A percentile compares a stretch with the other conserved stretches of the same genome.
phyloP scores from a whole-genome alignment of 768 basidiomycete genomes.

The Lactarius indigo region DNA sequence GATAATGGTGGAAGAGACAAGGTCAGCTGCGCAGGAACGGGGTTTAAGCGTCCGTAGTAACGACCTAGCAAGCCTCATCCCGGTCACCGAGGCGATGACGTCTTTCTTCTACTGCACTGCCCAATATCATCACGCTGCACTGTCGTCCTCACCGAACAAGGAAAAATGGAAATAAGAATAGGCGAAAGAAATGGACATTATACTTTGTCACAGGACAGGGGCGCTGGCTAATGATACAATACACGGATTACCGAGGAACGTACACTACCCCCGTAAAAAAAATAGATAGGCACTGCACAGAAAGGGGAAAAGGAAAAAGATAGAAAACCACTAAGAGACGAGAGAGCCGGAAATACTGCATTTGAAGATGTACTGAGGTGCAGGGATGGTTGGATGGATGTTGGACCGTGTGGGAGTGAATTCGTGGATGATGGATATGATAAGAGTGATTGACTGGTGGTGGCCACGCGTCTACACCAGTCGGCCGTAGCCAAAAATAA shows the following conservation, averaged over 20 bases:
- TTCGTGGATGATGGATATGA: slow-evolving; percentile 11
- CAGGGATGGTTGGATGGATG: slow-evolving; percentile 6
- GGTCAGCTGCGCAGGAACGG: not conserved
- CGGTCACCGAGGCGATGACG: not conserved
- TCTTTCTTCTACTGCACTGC: not conserved
- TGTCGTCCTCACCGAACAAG: not conserved
- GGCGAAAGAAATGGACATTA: slow-evolving; percentile 13
- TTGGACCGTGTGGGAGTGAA: not conserved
- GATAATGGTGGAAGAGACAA: not conserved
- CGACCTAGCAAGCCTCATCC: not conserved
- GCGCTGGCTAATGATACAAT: slow-evolving; percentile 23
- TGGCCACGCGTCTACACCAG: slow-evolving; percentile 19
- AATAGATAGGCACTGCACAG: slow-evolving; percentile 22
- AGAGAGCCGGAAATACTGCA: not conserved
- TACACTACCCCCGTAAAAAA: slow-evolving; percentile 19
- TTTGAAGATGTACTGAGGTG: slow-evolving; percentile 3
- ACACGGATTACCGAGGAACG: slow-evolving; percentile 21
- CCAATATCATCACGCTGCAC: not conserved
- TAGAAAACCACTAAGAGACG: not conserved
- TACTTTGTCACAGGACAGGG: slow-evolving; percentile 20
- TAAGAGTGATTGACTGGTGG: slow-evolving; percentile 12
- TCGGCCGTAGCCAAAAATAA: not conserved
- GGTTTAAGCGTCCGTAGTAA: not conserved
- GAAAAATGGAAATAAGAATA: slow-evolving; percentile 1
- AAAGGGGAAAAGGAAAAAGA: not conserved